Evolutionary conservation across 805 yeast species (phyloP), one percentile per base, ranked within the genome.

Genomic region (Starmerella sirachaensis): DNA sequence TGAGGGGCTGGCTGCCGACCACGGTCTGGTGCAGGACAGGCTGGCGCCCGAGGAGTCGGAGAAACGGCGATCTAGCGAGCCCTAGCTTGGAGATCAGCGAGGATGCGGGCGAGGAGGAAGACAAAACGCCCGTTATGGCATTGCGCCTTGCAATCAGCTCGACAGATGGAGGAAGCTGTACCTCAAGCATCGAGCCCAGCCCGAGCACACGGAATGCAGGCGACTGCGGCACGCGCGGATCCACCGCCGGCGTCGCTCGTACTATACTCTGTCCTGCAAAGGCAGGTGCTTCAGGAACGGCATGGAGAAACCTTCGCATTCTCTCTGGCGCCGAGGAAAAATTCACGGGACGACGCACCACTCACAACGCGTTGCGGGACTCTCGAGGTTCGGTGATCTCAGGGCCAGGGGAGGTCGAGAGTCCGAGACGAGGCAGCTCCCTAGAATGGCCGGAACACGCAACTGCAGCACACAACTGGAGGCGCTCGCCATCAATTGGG

Each of bases 141-240:
- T 45, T 43, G 14, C 53, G 42, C 20, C 39, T 41, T 9, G 52
- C 49, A 6, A 23, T 26, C 5, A 51, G 38, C 32, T 40, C 46
- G 10, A 40, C 35, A 17, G 49, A 41, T 19, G 54, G 42, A 25
- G 53, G 97, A 65, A 91, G 49, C 66, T 84, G 63, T 81, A 88
- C 60, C 66, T 91, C 54, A 94, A 91, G 65, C 84, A 91, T 63
- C 76, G 80, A 54, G 81, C 79, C 58, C 82, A 97, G 96, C 83
- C 91, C 53, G 13, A 49, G 28, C 12, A 43, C 46, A 14, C 25
- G 34, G 40, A 51, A 43, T 17, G 37, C 24, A 12, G 52, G 40
- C 19, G 27, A 30, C 26, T 35, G 42, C 7, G 48, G 48, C 19
- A 27, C 37, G 7, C 43, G 36, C n/a, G 53, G 51, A 27, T 40